A percentile compares a stretch with the other conserved stretches of the same genome.
These are phyloP conservation scores for Lachancea sp. DNA, from an alignment of 805 yeast species.

Conservation along the genomic window DNA sequence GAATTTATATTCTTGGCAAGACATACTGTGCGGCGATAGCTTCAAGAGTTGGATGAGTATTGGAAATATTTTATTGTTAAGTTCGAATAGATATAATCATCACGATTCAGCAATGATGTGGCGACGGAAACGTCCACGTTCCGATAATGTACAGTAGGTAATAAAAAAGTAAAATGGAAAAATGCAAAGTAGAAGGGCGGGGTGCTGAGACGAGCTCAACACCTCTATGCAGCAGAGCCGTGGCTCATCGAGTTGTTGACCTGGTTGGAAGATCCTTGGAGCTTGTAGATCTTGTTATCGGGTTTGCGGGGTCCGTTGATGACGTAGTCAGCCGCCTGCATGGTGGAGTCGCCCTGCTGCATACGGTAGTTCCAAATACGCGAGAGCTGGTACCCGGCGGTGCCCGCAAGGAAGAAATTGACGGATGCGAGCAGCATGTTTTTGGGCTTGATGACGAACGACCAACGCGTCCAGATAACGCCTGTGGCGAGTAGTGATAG, in stretches of 20 bases:
- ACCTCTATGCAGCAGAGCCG: slow-evolving; percentile 6
- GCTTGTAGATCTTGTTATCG: slow-evolving; percentile 5
- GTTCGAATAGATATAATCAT: too few species aligned
- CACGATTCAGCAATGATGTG: too few species aligned
- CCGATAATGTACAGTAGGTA: neutral
- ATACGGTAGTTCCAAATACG: slow-evolving; percentile 67
- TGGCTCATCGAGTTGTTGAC: slow-evolving; percentile 6
- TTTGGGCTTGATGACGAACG: slow-evolving; percentile 84
- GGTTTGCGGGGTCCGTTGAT: slow-evolving; percentile 38
- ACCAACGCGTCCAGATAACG: slow-evolving; percentile 97
- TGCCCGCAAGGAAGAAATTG: slow-evolving; percentile 85
- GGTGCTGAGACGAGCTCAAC: too few species aligned
- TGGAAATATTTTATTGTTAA: too few species aligned
- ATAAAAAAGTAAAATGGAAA: neutral
- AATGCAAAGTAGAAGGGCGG: too few species aligned
- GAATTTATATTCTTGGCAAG: neutral
- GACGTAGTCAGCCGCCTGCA: slow-evolving; percentile 54
- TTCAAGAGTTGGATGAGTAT: too few species aligned
- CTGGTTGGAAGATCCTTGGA: neutral
- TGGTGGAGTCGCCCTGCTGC: slow-evolving; percentile 53
- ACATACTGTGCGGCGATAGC: neutral
- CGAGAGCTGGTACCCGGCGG: slow-evolving; percentile 76
- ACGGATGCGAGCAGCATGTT: slow-evolving; percentile 85
- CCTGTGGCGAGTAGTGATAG: slow-evolving; percentile 84
- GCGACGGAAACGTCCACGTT: too few species aligned